phyloP scores from a whole-genome alignment of 805 yeast genomes.

The Metschnikowia cerradonensis region DNA sequence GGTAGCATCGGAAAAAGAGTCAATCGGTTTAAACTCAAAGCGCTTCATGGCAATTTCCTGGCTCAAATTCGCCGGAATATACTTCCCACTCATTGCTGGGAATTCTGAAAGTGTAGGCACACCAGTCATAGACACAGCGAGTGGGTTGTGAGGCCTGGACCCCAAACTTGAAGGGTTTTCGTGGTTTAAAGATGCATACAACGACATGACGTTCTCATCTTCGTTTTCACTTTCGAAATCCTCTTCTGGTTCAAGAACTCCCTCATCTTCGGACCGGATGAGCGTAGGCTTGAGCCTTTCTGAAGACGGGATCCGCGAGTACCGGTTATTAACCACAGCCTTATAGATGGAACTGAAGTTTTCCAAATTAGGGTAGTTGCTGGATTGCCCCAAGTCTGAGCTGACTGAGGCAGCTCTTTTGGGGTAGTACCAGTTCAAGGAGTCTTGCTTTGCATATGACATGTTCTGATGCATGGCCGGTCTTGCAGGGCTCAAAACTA shows the following conservation, averaged over 20 bases:
- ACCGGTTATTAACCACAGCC: slow-evolving; percentile 16
- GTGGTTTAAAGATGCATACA: slow-evolving; percentile 51
- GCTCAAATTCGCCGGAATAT: slow-evolving; percentile 22
- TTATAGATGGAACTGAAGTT: slow-evolving; percentile 25
- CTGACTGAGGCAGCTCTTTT: slow-evolving; percentile 16
- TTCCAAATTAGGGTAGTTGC: slow-evolving; percentile 22
- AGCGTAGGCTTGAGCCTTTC: slow-evolving; percentile 4
- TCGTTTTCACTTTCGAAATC: slow-evolving; percentile 44
- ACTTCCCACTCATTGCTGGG: slow-evolving; percentile 35
- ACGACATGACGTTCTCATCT: slow-evolving; percentile 67
- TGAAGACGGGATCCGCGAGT: slow-evolving; percentile 10
- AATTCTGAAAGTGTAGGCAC: slow-evolving; percentile 44
- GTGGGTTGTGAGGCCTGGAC: slow-evolving; percentile 10
- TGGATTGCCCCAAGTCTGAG: slow-evolving; percentile 8
- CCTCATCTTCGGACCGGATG: slow-evolving; percentile 4
- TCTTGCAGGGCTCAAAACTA: background rate
- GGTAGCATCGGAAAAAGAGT: slow-evolving; percentile 9
- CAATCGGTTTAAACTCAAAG: slow-evolving; percentile 17
- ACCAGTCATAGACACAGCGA: slow-evolving; percentile 15
- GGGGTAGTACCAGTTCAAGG: slow-evolving; percentile 26
- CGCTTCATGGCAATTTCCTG: slow-evolving; percentile 15
- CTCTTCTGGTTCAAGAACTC: slow-evolving; percentile 11
- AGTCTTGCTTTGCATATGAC: slow-evolving; percentile 3
- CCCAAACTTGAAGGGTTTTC: slow-evolving; percentile 10
- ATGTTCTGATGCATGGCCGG: slow-evolving; percentile 1